Percentiles rank a stretch among this genome's conserved stretches.
These are phyloP conservation scores for Solanum ossicruentum DNA, from an alignment of 257 asterid genomes.

Conservation along the genomic window DNA sequence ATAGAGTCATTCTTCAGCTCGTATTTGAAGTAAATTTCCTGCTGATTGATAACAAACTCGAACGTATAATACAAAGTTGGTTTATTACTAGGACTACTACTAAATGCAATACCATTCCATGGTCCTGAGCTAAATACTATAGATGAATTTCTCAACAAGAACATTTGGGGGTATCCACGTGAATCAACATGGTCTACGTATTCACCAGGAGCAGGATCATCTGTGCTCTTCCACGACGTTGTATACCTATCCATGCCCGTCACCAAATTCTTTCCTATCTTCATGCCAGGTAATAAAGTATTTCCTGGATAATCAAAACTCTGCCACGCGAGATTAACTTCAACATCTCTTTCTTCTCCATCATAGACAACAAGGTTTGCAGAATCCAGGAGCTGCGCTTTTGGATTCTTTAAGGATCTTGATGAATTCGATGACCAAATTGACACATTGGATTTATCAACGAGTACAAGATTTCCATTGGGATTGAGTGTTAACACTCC, in stretches of 20 bases:
- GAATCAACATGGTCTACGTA: not conserved
- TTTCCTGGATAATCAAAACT: constrained; percentile 9
- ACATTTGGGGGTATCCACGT: not conserved
- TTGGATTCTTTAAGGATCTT: not conserved
- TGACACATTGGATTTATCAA: not conserved
- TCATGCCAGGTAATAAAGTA: constrained; percentile 5
- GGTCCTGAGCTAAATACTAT: not conserved
- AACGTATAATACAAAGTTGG: not conserved
- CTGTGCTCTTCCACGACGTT: constrained; percentile 5
- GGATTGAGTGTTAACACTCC: not conserved
- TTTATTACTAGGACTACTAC: not conserved
- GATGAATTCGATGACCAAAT: constrained; percentile 6
- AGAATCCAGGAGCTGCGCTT: not conserved
- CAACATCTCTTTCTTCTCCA: not conserved
- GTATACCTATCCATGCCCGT: not conserved
- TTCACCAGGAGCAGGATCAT: constrained; percentile 10
- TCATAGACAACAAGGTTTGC: constrained; percentile 6
- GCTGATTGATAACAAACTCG: not conserved
- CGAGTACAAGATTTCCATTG: not conserved
- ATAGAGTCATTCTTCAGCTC: not conserved
- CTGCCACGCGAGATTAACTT: not conserved
- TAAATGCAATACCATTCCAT: constrained; percentile 1
- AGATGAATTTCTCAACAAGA: not conserved
- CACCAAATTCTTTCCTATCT: not conserved
- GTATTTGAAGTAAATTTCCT: not conserved